Percentiles rank a stretch among this genome's conserved stretches.
phyloP scores from a whole-genome alignment of 306 rosid species.

The Ormosia semicastrata region DNA sequence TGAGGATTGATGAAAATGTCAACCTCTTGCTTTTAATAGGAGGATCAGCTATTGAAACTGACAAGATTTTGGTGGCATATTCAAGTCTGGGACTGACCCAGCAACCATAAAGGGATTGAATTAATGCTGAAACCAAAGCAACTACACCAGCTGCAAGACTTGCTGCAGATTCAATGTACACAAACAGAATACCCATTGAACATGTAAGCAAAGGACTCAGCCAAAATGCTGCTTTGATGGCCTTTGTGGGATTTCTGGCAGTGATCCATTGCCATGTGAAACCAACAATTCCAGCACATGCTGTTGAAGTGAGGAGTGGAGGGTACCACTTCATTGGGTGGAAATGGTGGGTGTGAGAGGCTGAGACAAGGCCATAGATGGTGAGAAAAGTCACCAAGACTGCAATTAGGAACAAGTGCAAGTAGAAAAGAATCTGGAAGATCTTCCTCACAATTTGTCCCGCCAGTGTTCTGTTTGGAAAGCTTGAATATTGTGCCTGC shows the following conservation, averaged over 20 bases:
- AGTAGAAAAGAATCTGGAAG: slow-evolving; percentile 35
- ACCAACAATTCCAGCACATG: slow-evolving; percentile 45
- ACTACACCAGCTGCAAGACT: slow-evolving; percentile 45
- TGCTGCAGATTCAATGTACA: slow-evolving; percentile 39
- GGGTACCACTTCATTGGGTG: slow-evolving; percentile 51
- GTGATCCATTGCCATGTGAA: slow-evolving; percentile 59
- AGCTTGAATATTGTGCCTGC: slow-evolving; percentile 39
- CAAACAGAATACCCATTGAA: slow-evolving; percentile 33
- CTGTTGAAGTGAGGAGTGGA: slow-evolving; percentile 46
- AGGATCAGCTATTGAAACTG: slow-evolving; percentile 37
- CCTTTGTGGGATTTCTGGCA: slow-evolving; percentile 37
- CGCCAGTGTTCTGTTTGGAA: slow-evolving; percentile 20
- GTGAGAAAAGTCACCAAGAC: slow-evolving; percentile 35
- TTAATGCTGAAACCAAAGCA: slow-evolving; percentile 39
- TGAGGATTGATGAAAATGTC: slow-evolving; percentile 19
- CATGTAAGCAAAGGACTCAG: slow-evolving; percentile 51
- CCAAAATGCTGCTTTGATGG: slow-evolving; percentile 55
- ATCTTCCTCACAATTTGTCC: slow-evolving; percentile 22
- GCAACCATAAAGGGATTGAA: slow-evolving; percentile 54
- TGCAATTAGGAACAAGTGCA: slow-evolving; percentile 42
- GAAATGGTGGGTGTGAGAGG: slow-evolving; percentile 37
- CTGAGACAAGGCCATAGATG: slow-evolving; percentile 31
- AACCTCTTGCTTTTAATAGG: slow-evolving; percentile 29
- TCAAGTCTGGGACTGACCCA: slow-evolving; percentile 56
- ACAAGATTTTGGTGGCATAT: slow-evolving; percentile 42